A percentile compares a stretch with the other conserved stretches of the same genome.
Conservation (phyloP, 129 eudicot genomes). For the Calendula officinalis region DNA sequence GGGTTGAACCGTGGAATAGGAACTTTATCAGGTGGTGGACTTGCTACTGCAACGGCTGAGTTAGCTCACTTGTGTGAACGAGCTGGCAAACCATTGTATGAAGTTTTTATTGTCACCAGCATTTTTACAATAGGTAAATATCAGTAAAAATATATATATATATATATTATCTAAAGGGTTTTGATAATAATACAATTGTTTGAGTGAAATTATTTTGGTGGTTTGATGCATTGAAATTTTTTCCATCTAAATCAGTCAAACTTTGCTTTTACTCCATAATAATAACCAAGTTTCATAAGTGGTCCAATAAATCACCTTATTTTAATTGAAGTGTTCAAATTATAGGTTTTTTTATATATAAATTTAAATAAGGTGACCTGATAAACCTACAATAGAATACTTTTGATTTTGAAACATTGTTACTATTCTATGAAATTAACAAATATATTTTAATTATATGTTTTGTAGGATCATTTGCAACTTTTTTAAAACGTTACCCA, state of each 20-base stretch:
- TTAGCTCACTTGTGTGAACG: constrained; percentile 39
- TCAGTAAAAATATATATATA: not conserved
- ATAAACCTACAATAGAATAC: too few relatives aligned
- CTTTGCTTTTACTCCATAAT: too few relatives aligned
- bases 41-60: constrained; percentile 62
- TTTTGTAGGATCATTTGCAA: constrained; percentile 60
- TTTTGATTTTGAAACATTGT: too few relatives aligned
- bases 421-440: too few relatives aligned
- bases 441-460: too few relatives aligned
- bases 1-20: constrained; percentile 70
- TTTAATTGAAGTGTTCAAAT: too few relatives aligned
- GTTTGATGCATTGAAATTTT: constrained; percentile 1
- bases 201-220: not conserved
- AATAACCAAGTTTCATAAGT: too few relatives aligned
- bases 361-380: too few relatives aligned
- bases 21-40: constrained; percentile 69
- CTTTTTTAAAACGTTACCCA: constrained; percentile 71
- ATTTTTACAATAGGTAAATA: constrained; percentile 59
- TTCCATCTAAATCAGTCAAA: too few relatives aligned
- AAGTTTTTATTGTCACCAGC: constrained; percentile 40
- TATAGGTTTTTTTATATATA: too few relatives aligned
- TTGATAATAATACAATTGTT: not conserved
- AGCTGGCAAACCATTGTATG: constrained; percentile 54
- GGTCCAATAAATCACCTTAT: too few relatives aligned
- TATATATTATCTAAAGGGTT: not conserved